Evolutionary conservation across 768 basidiomycete genomes (phyloP).

Genomic region (Sporobolomyces pararoseus): DNA sequence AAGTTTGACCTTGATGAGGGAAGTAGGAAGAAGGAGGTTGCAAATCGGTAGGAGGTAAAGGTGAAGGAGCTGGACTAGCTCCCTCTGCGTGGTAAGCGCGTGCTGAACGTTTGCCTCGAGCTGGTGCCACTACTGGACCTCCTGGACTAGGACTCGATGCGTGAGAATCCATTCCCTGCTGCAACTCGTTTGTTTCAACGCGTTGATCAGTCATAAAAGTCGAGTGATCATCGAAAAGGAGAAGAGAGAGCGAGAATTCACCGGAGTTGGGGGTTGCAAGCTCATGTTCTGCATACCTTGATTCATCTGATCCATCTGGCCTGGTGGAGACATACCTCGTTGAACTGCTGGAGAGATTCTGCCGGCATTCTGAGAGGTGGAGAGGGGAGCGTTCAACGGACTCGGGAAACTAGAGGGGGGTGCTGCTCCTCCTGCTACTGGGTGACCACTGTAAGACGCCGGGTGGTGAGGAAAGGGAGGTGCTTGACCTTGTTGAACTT

Average conservation of each 20-base stretch:
- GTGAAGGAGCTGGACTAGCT: conserved; percentile 11
- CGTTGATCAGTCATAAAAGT: background rate
- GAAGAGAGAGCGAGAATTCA: background rate
- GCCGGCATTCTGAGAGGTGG: conserved; percentile 3
- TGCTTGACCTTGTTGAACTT: background rate
- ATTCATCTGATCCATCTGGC: conserved; percentile 9
- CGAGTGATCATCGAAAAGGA: too few relatives aligned
- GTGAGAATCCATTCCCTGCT: conserved; percentile 2
- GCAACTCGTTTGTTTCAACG: background rate
- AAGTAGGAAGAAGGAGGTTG: conserved; percentile 39
- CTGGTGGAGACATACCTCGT: background rate
- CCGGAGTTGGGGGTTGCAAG: background rate
- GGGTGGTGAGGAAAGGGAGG: background rate
- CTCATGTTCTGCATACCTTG: conserved; percentile 19
- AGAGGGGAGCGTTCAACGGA: conserved; percentile 3
- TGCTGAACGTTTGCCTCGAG: conserved; percentile 39
- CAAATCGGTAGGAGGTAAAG: conserved; percentile 22
- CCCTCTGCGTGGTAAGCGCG: conserved; percentile 44
- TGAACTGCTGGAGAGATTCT: background rate
- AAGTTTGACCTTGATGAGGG: conserved; percentile 33
- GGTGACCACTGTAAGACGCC: conserved; percentile 8
- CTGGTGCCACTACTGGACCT: conserved; percentile 16
- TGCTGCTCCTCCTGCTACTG: background rate
- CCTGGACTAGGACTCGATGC: conserved; percentile 4
- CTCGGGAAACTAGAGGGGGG: background rate